Base-by-base conservation (phyloP, 2,329 filamentous ascomycete species). In the Emergomyces pasteurianus region DNA sequence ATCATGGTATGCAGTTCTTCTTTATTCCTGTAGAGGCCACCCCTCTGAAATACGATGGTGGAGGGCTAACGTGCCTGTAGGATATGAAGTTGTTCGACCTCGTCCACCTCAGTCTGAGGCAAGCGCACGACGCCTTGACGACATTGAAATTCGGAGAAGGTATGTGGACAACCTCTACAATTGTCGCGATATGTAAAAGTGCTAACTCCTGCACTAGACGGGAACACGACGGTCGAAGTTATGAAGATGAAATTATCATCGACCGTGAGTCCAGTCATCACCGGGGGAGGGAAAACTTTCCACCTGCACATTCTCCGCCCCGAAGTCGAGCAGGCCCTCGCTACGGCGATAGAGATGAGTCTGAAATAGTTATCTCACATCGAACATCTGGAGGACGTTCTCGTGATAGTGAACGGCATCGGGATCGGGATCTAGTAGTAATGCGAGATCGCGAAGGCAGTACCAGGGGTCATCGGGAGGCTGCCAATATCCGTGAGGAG, bases 211-310 rank as follows among this genome's bases (percentile, higher is more conserved):
- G 21, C 71, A 73, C 49, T 70, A 74, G 54, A 69, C 76, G 63
- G 67, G 72, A 60, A 61, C 73, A 72, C 66, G 79, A 74, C 68
- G 80, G 72, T 61, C 77, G 77, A 55, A 78, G 72, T 64, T 79
- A 76, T 65, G 86, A 90, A 54, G 86, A 91, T 67, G 85, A 90
- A 58, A 76, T 90, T 54, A 81, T 88, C 64, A 60, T 59, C 40
- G 36, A 57, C 23, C 43, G 34, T 34, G 61, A 58, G 34, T 49
- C 49, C 2, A 62, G 47, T 21, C 61, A 47, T 50, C 46, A 36
- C 3, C 81, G 85, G 65, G 78, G 78, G 38, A 82, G 86, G 52
- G 63, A 58, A 36, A 60, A 61, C 60, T 55, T 43, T 31, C 59
- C 57, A n/a, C 62, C 63, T 77, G 80, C 60, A 72, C 74, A 63